Conservation (phyloP, 2,329 filamentous ascomycete genomes). For the Tolypocladium paradoxum region DNA sequence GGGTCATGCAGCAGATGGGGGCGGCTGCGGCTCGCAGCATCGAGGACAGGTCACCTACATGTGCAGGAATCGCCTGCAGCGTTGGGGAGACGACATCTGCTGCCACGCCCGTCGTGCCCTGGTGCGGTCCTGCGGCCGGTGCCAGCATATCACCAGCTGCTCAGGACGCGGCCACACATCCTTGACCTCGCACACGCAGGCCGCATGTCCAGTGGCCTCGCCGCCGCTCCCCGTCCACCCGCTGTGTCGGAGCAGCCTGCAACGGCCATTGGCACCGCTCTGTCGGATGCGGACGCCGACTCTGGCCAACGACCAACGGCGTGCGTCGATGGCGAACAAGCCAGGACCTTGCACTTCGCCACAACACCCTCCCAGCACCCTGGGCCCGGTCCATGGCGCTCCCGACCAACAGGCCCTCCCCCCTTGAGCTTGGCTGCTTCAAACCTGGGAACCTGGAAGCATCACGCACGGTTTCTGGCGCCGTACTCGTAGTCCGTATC, state of each 20-base stretch:
- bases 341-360: not conserved
- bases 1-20: not conserved
- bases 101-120: not conserved
- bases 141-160: not conserved
- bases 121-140: not conserved
- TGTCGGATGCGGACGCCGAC: constrained; percentile 9
- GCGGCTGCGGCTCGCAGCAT: not conserved
- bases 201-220: not conserved
- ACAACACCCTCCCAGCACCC: not conserved
- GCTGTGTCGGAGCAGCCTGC: constrained; percentile 3
- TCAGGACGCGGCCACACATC: too few species aligned
- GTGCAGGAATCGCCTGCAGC: not conserved
- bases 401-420: not conserved
- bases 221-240: not conserved
- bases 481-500: too few species aligned
- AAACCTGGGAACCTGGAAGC: too few species aligned
- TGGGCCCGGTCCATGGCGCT: not conserved
- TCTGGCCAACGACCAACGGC: not conserved
- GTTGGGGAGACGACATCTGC: not conserved
- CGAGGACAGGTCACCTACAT: not conserved
- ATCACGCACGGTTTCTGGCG: not conserved
- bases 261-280: constrained; percentile 8
- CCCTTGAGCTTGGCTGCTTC: not conserved
- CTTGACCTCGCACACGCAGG: too few species aligned
- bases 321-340: not conserved